Conservation (phyloP, 306 rosid species). For the Quercus robur region DNA sequence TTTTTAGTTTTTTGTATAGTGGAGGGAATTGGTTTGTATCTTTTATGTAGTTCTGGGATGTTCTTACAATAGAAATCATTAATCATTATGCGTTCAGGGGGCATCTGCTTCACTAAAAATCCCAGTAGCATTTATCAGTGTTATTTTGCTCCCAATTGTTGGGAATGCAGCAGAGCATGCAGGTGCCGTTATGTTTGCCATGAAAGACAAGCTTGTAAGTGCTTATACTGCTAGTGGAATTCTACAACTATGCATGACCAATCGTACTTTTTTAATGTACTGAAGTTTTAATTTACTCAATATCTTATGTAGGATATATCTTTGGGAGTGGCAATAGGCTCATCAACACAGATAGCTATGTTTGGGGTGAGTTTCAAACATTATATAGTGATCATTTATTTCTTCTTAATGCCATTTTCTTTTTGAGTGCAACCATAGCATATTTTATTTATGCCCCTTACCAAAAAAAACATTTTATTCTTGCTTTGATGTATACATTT, state of each 20-base stretch:
- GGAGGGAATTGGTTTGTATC: neutral
- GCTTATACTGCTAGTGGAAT: conserved; percentile 2
- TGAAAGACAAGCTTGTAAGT: conserved; percentile 84
- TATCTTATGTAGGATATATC: conserved; percentile 56
- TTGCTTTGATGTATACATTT: neutral
- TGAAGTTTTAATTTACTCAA: neutral
- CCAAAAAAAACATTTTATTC: neutral
- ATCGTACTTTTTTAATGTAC: neutral
- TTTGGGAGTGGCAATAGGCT: conserved; percentile 80
- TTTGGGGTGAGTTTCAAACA: conserved; percentile 46
- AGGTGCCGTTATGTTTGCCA: conserved; percentile 78
- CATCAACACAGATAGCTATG: conserved; percentile 80
- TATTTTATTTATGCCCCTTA: neutral
- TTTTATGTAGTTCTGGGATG: neutral
- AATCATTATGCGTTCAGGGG: conserved; percentile 40
- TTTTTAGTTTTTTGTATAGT: neutral
- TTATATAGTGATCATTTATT: neutral
- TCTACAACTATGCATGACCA: neutral
- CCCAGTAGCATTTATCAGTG: conserved; percentile 71
- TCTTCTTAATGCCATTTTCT: neutral
- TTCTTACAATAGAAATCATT: neutral
- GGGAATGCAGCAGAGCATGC: conserved; percentile 94
- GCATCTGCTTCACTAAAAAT: conserved; percentile 60
- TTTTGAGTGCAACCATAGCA: neutral
- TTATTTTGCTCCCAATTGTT: conserved; percentile 76